Evolutionary conservation across 805 yeast species (phyloP).

Genomic region (Wickerhamiella occidentalis): DNA sequence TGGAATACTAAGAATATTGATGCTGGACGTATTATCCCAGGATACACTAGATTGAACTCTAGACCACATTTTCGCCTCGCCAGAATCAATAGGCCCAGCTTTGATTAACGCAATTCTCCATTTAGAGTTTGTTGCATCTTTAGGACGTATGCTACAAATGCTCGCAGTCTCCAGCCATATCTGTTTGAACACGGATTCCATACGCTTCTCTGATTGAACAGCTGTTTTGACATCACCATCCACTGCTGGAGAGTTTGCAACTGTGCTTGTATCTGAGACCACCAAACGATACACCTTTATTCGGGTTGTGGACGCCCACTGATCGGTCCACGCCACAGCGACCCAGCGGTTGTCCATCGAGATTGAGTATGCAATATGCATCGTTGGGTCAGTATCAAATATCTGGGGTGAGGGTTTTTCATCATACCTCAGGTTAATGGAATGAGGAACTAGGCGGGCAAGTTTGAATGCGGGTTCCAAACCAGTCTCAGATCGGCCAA

Average conservation of each 20-base stretch:
- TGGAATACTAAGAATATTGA: constrained; percentile 16
- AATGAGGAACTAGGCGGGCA: constrained; percentile 26
- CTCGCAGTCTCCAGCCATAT: constrained; percentile 16
- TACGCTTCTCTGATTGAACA: background rate
- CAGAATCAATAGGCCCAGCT: constrained; percentile 27
- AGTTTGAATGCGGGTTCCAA: constrained; percentile 26
- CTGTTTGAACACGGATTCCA: constrained; percentile 15
- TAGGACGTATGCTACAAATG: constrained; percentile 10
- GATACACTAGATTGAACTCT: background rate
- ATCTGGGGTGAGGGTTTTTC: constrained; percentile 22
- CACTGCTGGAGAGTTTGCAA: background rate
- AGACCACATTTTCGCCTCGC: constrained; percentile 27
- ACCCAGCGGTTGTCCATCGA: constrained; percentile 76
- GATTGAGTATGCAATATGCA: constrained; percentile 78
- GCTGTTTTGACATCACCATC: background rate
- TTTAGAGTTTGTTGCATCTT: constrained; percentile 6
- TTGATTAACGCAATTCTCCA: constrained; percentile 30
- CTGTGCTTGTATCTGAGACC: background rate
- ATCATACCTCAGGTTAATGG: constrained; percentile 20
- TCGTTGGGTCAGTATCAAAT: constrained; percentile 55
- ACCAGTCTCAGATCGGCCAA: constrained; percentile 5
- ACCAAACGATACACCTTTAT: constrained; percentile 39
- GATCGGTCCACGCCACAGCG: constrained; percentile 82
- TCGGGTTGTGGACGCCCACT: constrained; percentile 51
- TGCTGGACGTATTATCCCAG: constrained; percentile 1